Evolutionary conservation across 2,329 filamentous ascomycete genomes (phyloP).

Genomic region (Leptodontidium sp.): DNA sequence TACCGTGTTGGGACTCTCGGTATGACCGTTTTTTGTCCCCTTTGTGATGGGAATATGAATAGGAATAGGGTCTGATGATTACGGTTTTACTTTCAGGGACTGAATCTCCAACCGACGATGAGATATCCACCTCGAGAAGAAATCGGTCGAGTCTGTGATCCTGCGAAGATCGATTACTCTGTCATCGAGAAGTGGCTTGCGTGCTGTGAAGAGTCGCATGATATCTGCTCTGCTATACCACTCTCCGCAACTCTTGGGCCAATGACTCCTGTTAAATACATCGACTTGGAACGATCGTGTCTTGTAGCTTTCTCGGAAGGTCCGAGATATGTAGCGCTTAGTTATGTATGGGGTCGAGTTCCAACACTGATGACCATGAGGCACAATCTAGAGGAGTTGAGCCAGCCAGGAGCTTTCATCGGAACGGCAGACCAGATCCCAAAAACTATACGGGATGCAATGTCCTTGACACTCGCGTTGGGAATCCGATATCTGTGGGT

Average conservation of each 20-base stretch:
- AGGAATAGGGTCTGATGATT: not conserved
- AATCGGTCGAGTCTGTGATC: conserved; percentile 18
- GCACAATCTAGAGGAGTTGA: conserved; percentile 18
- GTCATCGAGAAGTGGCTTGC: conserved; percentile 15
- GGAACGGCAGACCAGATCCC: conserved; percentile 21
- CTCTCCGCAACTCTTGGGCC: not conserved
- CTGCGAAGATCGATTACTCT: conserved; percentile 3
- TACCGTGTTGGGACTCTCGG: not conserved
- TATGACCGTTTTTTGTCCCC: not conserved
- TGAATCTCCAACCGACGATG: conserved; percentile 4
- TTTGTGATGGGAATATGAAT: not conserved
- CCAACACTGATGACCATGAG: conserved; percentile 15
- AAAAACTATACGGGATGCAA: conserved; percentile 37
- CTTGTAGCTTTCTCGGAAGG: conserved; percentile 5
- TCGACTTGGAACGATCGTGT: conserved; percentile 13
- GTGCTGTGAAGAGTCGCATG: conserved; percentile 18
- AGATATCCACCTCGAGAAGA: conserved; percentile 12
- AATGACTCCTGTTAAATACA: conserved; percentile 11
- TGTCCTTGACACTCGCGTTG: conserved; percentile 36
- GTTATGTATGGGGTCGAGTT: conserved; percentile 33
- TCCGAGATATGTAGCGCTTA: conserved; percentile 28
- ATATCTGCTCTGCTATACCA: not conserved
- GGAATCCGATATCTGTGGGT: conserved; percentile 36
- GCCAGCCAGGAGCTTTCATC: conserved; percentile 13
- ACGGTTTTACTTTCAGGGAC: not conserved